Evolutionary conservation across 768 basidiomycete genomes (phyloP), one percentile per base, ranked within the genome.

Genomic region (Mrakia blollopis): DNA sequence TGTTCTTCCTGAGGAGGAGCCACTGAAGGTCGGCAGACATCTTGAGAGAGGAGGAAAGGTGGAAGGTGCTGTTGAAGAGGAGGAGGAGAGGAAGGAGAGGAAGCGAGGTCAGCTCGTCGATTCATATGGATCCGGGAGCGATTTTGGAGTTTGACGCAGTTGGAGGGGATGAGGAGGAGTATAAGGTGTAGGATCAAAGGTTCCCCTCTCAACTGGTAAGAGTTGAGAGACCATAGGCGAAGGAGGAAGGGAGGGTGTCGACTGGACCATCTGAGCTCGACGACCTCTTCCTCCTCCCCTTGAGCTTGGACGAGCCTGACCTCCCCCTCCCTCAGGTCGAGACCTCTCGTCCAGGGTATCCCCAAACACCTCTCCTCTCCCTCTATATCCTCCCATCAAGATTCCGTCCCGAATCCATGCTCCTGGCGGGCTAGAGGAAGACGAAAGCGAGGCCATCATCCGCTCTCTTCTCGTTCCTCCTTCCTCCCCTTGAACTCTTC

Each of bases 1-100:
- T 94, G 87, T 88, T 86, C 81, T 91, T 89, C 91, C 94, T 83
- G 74, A 82, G 71, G 74, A 96, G 90, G 84, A 94, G 90, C 94
- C 94, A 96, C 86, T 94, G 88, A 85, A 96, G 92, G 21, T 69
- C 74, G 74, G 74, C 35, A 37, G 74, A 75, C 74, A 75, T 75
- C 74, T 74, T 74, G 74, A n/a, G 52, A 52, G 52, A 44, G 47
- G 39, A 61, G 14, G 39, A 57, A 16, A 28, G 37, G 72, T 62
- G 60, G 63, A 65, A 65, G 63, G 63, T 65, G 63, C 63, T 65
- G 47, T 35, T 47, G 39, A 16, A 47, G 28, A 25, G 54, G 44
- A 47, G n/a, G 41, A 37, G n/a, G 1, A 47, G 11, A 30, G 47
- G 28, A 35, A 28, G 68, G 39, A 18, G 30, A 44, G 50, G n/a